Percentiles rank a stretch among this genome's conserved stretches.
Evolutionary conservation across 2,329 filamentous ascomycete species (phyloP).

Genomic region (Colletotrichum abscissum): DNA sequence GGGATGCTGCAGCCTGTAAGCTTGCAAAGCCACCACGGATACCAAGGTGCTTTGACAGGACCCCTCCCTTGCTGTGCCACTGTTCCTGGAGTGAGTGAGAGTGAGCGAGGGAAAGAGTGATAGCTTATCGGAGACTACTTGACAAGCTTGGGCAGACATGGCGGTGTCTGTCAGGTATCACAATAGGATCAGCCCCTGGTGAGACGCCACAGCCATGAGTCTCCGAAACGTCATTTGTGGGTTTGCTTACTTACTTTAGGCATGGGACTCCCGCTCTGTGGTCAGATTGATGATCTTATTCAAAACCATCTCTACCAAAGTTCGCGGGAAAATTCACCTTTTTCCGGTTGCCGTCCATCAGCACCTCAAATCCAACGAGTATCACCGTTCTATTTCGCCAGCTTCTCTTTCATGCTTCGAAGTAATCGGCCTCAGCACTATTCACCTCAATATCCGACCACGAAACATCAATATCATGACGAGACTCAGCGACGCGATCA

Average conservation of each 20-base stretch:
- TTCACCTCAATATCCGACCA: not conserved
- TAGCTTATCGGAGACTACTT: not conserved
- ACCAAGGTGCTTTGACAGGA: not conserved
- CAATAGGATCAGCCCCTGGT: not conserved
- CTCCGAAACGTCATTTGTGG: constrained; percentile 15
- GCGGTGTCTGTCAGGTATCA: constrained; percentile 12
- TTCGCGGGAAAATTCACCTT: not conserved
- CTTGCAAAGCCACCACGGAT: not conserved
- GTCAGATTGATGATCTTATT: not conserved
- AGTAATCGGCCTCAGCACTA: not conserved
- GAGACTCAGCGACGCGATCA: constrained; percentile 26
- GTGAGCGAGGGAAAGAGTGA: no score
- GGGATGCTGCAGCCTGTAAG: constrained; percentile 14
- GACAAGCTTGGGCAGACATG: not conserved
- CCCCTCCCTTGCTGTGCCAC: not conserved
- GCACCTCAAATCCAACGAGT: no score
- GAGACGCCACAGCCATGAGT: not conserved
- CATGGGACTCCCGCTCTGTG: not conserved
- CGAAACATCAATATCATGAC: constrained; percentile 9
- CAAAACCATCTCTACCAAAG: not conserved
- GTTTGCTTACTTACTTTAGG: not conserved
- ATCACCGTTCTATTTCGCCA: not conserved
- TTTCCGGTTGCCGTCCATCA: not conserved
- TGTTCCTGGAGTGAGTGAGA: not conserved
- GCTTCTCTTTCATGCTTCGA: not conserved